Evolutionary conservation across 2,329 filamentous ascomycete genomes (phyloP).

Genomic region (Chrysoporthe puriensis): DNA sequence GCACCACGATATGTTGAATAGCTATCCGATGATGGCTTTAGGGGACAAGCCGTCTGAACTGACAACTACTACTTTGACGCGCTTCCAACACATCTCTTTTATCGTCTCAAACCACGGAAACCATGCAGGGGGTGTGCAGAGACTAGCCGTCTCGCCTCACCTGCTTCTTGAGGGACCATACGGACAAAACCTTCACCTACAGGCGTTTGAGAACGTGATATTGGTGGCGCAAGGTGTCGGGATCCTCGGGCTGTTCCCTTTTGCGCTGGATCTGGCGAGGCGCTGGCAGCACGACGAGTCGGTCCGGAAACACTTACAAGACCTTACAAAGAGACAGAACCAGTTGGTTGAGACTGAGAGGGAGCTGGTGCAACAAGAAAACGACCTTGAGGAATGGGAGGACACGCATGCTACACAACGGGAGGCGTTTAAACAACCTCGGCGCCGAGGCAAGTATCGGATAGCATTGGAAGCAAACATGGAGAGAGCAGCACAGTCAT

Average conservation of each 20-base stretch:
- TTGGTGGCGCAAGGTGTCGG: not conserved
- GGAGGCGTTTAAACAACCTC: too few species aligned
- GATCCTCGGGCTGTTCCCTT: not conserved
- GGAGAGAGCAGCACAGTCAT: too few species aligned
- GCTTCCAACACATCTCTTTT: not conserved
- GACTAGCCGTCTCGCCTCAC: not conserved
- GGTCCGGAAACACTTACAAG: not conserved
- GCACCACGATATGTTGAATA: not conserved
- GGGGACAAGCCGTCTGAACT: not conserved
- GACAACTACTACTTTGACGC: too few species aligned
- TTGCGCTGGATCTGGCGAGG: not conserved
- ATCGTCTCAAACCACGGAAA: not conserved
- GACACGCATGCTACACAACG: too few species aligned
- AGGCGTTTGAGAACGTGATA: not conserved
- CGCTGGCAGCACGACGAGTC: not conserved
- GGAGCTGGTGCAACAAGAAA: too few species aligned
- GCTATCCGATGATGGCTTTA: not conserved
- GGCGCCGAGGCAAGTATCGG: too few species aligned
- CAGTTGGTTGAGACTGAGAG: too few species aligned
- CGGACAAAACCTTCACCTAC: not conserved
- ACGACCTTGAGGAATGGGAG: too few species aligned
- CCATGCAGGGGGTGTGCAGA: too few species aligned
- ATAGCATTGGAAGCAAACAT: too few species aligned
- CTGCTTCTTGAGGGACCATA: constrained; percentile 3
- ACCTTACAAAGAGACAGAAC: not conserved